Evolutionary conservation across 108 stramenopile genomes (phyloP).

Genomic region (Epipyxis sp.): DNA sequence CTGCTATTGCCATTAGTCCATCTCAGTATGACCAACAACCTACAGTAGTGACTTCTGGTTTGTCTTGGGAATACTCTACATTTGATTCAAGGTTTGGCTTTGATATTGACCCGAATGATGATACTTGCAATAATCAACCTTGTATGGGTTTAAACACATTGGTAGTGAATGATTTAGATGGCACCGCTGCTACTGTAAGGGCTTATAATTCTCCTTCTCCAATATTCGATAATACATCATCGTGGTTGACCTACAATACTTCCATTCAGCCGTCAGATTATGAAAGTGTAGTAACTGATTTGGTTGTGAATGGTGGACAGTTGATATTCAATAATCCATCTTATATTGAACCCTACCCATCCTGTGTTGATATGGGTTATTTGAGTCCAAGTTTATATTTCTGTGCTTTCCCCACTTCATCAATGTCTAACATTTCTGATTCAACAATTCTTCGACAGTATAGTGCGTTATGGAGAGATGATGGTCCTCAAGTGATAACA

Average conservation of each 20-base stretch:
- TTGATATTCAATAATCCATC: not conserved
- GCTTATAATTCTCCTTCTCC: too few species aligned
- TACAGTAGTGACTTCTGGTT: not conserved
- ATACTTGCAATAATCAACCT: not conserved
- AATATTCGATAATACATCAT: too few species aligned
- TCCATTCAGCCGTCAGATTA: too few species aligned
- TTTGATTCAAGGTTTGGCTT: not conserved
- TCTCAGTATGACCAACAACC: slow-evolving; percentile 11
- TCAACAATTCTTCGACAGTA: too few species aligned
- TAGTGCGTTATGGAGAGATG: not conserved
- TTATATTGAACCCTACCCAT: not conserved
- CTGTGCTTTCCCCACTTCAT: not conserved
- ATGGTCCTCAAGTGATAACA: not conserved
- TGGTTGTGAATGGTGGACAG: not conserved
- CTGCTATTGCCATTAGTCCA: slow-evolving; percentile 1
- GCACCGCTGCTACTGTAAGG: too few species aligned
- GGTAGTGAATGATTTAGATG: slow-evolving; percentile 15
- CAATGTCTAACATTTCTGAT: too few species aligned
- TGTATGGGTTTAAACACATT: not conserved
- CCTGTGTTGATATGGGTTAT: not conserved
- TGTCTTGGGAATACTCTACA: not conserved
- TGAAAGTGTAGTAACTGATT: too few species aligned
- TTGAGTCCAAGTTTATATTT: not conserved
- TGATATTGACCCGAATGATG: not conserved
- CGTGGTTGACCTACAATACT: too few species aligned